These are phyloP conservation scores for Penicillium sp. DNA, from an alignment of 2,329 filamentous ascomycete genomes.

Conservation along the genomic window DNA sequence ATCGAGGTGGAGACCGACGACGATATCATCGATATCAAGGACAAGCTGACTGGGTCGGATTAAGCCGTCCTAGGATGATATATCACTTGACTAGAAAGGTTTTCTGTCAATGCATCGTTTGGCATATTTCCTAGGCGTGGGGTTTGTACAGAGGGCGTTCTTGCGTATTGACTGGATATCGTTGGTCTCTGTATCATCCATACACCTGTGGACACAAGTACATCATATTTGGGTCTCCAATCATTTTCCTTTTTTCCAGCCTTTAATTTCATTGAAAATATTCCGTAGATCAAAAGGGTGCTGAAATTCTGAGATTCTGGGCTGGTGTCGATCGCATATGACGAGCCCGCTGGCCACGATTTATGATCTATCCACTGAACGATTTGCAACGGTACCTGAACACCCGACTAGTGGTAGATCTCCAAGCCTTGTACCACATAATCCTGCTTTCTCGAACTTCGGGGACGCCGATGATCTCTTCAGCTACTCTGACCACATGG, in stretches of 20 bases:
- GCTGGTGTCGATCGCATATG: conserved; percentile 2
- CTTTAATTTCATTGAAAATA: background rate
- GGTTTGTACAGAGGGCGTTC: conserved; percentile 5
- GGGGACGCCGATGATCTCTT: background rate
- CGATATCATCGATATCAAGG: conserved; percentile 79
- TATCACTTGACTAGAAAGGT: background rate
- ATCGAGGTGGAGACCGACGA: conserved; percentile 81
- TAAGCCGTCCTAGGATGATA: conserved; percentile 12
- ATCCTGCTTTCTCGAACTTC: background rate
- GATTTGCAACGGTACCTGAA: background rate
- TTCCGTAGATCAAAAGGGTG: background rate
- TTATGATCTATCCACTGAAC: conserved; percentile 7
- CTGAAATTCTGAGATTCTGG: background rate
- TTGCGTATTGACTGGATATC: conserved; percentile 2
- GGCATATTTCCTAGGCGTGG: conserved; percentile 4
- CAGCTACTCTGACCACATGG: background rate
- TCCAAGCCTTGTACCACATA: background rate
- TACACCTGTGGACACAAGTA: background rate
- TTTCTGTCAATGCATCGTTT: background rate
- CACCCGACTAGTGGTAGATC: conserved; percentile 7
- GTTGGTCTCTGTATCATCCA: conserved; percentile 1
- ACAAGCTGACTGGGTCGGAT: conserved; percentile 53
- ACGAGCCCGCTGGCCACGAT: background rate
- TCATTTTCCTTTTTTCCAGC: background rate
- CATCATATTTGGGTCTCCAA: background rate